Conservation (phyloP, 371 early-diverging fungal genomes). For the Mortierella sp. region DNA sequence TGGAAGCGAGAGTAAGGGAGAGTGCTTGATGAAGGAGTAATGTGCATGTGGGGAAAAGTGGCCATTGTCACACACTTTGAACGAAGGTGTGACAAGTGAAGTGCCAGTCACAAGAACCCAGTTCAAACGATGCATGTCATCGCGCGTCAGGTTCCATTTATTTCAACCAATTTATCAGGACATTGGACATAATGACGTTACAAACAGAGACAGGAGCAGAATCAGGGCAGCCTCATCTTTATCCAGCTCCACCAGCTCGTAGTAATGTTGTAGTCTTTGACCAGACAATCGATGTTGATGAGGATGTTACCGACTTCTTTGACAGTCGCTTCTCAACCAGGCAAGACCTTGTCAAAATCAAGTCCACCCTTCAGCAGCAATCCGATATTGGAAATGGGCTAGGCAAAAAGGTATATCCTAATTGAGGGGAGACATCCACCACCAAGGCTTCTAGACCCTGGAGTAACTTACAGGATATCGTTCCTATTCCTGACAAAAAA, state of each 20-base stretch:
- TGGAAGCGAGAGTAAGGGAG: not conserved
- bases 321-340: constrained; percentile 35
- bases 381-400: constrained; percentile 10
- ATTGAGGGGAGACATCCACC: not conserved
- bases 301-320: constrained; percentile 54
- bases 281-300: constrained; percentile 49
- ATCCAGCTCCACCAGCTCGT: not conserved
- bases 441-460: not conserved
- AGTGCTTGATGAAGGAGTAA: not conserved
- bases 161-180: not conserved
- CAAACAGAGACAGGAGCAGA: not conserved
- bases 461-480: not conserved
- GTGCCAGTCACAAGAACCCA: not conserved
- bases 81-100: no score
- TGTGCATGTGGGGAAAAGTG: not conserved
- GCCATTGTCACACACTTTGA: not conserved
- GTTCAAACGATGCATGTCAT: not conserved
- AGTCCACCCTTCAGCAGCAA: constrained; percentile 27
- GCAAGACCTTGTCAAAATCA: constrained; percentile 41
- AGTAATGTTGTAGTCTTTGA: constrained; percentile 55
- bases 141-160: not conserved
- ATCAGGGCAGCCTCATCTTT: not conserved
- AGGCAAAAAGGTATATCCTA: constrained; percentile 24
- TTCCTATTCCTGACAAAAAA: not conserved
- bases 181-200: not conserved